A percentile compares a stretch with the other conserved stretches of the same genome.
Conservation (phyloP, 371 early-diverging fungal genomes). For the Actinomortierella ambigua region DNA sequence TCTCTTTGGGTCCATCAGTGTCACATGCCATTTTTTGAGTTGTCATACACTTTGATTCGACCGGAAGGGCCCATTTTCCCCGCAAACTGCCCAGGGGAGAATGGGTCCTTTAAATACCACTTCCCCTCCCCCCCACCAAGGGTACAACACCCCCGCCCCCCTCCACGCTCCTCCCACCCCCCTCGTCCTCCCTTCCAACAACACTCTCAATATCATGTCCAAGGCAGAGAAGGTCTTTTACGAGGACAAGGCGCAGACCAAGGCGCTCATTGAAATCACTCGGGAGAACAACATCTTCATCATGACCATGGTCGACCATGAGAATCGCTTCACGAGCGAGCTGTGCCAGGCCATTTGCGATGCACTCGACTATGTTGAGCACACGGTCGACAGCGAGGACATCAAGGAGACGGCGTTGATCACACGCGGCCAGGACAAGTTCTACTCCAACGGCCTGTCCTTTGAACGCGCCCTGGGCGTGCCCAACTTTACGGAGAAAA, state of each 20-base stretch:
- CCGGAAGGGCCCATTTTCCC: too few species aligned
- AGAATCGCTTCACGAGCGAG: constrained; percentile 72
- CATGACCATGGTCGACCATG: constrained; percentile 61
- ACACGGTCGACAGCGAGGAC: constrained; percentile 45
- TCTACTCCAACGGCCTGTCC: constrained; percentile 81
- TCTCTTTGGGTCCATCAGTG: too few species aligned
- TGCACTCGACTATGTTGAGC: constrained; percentile 68
- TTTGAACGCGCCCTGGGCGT: constrained; percentile 53
- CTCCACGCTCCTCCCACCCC: neutral
- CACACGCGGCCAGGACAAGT: constrained; percentile 70
- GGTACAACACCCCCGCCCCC: too few species aligned
- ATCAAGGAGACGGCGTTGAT: constrained; percentile 56
- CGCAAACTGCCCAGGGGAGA: too few species aligned
- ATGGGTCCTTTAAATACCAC: too few species aligned
- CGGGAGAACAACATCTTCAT: constrained; percentile 64
- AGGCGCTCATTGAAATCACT: constrained; percentile 51
- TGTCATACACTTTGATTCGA: too few species aligned
- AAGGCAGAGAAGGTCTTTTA: constrained; percentile 5
- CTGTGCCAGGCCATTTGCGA: constrained; percentile 60
- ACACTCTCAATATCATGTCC: constrained; percentile 2
- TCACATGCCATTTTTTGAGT: too few species aligned
- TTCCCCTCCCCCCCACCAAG: too few species aligned
- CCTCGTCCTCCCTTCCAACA: neutral
- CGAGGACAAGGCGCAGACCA: constrained; percentile 24
- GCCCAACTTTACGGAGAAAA: constrained; percentile 46